Evolutionary conservation across 108 stramenopile genomes (phyloP).

Genomic region (Thalassiosira profunda): DNA sequence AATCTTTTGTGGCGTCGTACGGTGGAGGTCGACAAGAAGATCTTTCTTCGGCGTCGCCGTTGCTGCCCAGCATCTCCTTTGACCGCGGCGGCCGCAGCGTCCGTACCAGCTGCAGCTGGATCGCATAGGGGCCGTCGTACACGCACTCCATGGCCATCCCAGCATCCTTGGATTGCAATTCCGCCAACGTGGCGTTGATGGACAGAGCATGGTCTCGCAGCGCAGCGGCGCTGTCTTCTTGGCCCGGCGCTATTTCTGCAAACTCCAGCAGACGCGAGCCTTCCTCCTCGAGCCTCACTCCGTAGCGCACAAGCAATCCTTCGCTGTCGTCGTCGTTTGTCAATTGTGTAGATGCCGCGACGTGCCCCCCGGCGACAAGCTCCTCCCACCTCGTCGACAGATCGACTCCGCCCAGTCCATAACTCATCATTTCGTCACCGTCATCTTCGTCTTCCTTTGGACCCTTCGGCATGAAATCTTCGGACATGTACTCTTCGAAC

Average conservation of each 20-base stretch:
- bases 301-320: slow-evolving; percentile 35
- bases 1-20: slow-evolving; percentile 52
- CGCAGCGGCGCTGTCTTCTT: not conserved
- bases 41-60: not conserved
- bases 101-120: slow-evolving; percentile 61
- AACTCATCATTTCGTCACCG: too few relatives aligned
- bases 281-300: slow-evolving; percentile 23
- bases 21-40: slow-evolving; percentile 50
- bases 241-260: slow-evolving; percentile 4
- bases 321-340: not conserved
- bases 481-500: too few relatives aligned
- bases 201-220: slow-evolving; percentile 6
- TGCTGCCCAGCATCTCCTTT: slow-evolving; percentile 17
- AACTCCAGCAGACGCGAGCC: slow-evolving; percentile 13
- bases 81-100: slow-evolving; percentile 65
- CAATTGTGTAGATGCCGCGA: slow-evolving; percentile 24
- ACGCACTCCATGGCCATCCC: slow-evolving; percentile 24
- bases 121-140: slow-evolving; percentile 40
- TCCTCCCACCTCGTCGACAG: slow-evolving; percentile 45
- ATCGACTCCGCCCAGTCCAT: slow-evolving; percentile 12
- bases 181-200: slow-evolving; percentile 49
- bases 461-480: too few relatives aligned
- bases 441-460: too few relatives aligned
- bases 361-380: slow-evolving; percentile 38
- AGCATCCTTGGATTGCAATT: slow-evolving; percentile 19